Evolutionary conservation across 2,329 filamentous ascomycete genomes (phyloP).

Genomic region (Sclerotiophoma versabilis): DNA sequence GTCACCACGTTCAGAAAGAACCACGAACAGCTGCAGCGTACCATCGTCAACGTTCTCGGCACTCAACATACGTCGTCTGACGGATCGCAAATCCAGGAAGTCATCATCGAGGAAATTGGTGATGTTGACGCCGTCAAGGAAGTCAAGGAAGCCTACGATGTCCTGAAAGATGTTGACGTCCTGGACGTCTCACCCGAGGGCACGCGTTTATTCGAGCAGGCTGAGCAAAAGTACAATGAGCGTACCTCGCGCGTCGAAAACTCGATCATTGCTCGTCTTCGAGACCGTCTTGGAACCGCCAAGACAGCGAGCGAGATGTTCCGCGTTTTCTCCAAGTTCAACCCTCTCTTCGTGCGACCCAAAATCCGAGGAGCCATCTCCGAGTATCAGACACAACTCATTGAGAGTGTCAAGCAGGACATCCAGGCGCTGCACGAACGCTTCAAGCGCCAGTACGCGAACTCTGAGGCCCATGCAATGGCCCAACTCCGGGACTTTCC

Average conservation of each 20-base stretch:
- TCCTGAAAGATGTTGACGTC: slow-evolving; percentile 92
- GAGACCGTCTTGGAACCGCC: slow-evolving; percentile 91
- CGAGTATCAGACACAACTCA: slow-evolving; percentile 97
- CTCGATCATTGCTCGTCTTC: slow-evolving; percentile 92
- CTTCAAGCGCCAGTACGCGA: slow-evolving; percentile 98
- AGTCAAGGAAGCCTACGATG: slow-evolving; percentile 92
- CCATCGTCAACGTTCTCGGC: slow-evolving; percentile 95
- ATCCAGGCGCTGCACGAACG: slow-evolving; percentile 93
- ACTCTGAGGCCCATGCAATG: slow-evolving; percentile 98
- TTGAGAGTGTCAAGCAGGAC: slow-evolving; percentile 96
- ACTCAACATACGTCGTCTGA: slow-evolving; percentile 60
- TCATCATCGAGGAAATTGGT: slow-evolving; percentile 89
- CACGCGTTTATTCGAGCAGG: slow-evolving; percentile 89
- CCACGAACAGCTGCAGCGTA: slow-evolving; percentile 95
- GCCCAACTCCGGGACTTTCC: slow-evolving; percentile 94
- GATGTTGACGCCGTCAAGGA: slow-evolving; percentile 97
- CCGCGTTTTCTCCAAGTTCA: slow-evolving; percentile 99
- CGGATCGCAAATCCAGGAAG: slow-evolving; percentile 45
- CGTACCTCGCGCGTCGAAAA: slow-evolving; percentile 97
- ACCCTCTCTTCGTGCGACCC: slow-evolving; percentile 96
- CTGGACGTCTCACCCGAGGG: slow-evolving; percentile 90
- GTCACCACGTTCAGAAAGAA: slow-evolving; percentile 95
- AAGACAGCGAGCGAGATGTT: slow-evolving; percentile 99
- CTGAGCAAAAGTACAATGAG: slow-evolving; percentile 96
- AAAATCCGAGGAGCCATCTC: slow-evolving; percentile 98